Base-by-base conservation (phyloP, 768 basidiomycete species). In the Podaxis rugospora region DNA sequence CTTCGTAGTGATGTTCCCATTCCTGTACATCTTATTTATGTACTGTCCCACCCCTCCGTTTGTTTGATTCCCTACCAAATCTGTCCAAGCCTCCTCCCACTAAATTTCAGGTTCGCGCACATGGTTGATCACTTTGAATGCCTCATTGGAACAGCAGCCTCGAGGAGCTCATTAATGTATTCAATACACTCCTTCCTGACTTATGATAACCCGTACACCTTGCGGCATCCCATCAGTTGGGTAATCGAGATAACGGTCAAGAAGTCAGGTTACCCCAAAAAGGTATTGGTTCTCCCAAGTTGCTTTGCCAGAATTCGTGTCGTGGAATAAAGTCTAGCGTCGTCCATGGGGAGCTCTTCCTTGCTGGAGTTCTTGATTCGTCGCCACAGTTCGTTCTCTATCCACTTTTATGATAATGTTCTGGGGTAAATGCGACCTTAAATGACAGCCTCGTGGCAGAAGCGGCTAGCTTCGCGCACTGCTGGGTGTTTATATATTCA, bases 371-470 rank as follows among this genome's bases (percentile, higher is more conserved):
- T 13, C 21, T 53, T 42, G 32, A 40, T n/a, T 11, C 32, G 28
- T 55, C 54, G 51, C 59, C 59, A 53, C 52, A 60, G 42, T 39
- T 27, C 52, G 11, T 32, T 32, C n/a, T 32, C 25, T 14, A 60
- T 44, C 16, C 35, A 42, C 39, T 35, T 21, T 35, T 59, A 35
- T 37, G 52, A 47, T 49, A 46, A 61, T 61, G 59, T 49, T 55
- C 59, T 61, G 42, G 52, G 39, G 52, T 49, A 61, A 61, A 54
- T 61, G 46, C 44, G 44, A 55, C 59, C 27, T 39, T 55, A 55
- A 47, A 4, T 61, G 59, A 61, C 59, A 61, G 52, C 59, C 59
- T 61, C 59, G 50, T 61, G 59, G 52, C 32, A 37, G 52, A 61
- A 61, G 59, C 59, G 28, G 44, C 35, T 36, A 36, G 44, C 59